Evolutionary conservation across 805 yeast genomes (phyloP).

Genomic region (Priceomyces haplophilus): DNA sequence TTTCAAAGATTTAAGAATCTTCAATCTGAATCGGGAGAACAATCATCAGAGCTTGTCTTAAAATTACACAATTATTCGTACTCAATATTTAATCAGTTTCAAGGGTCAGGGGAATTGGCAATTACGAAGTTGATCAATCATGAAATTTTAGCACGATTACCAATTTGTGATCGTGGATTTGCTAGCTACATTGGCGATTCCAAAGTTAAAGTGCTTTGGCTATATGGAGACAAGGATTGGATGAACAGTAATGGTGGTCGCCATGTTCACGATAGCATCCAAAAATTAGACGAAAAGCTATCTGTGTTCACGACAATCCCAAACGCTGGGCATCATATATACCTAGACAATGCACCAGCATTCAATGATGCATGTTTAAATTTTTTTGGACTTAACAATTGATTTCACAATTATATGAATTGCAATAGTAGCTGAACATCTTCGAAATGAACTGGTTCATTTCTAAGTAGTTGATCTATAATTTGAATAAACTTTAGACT

Average conservation of each 20-base stretch:
- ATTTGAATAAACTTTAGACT: constrained; percentile 5
- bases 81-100: constrained; percentile 42
- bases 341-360: constrained; percentile 36
- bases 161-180: constrained; percentile 40
- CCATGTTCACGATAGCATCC: constrained; percentile 26
- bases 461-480: not conserved
- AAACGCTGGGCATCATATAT: constrained; percentile 43
- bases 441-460: constrained; percentile 1
- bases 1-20: constrained; percentile 36
- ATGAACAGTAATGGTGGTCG: constrained; percentile 40
- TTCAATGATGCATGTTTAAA: constrained; percentile 25
- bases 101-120: constrained; percentile 43
- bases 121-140: constrained; percentile 40
- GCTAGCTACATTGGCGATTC: constrained; percentile 24
- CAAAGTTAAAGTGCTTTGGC: constrained; percentile 28
- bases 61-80: constrained; percentile 40
- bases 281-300: constrained; percentile 13
- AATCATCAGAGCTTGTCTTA: constrained; percentile 21
- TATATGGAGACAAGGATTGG: constrained; percentile 45
- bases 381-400: constrained; percentile 17
- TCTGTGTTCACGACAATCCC: constrained; percentile 21
- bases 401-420: constrained; percentile 1
- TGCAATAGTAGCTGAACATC: constrained; percentile 5
- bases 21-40: constrained; percentile 14
- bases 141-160: constrained; percentile 37